These are phyloP conservation scores for Phyllosticta citriasiana DNA, from an alignment of 2,329 filamentous ascomycete species.

Conservation along the genomic window DNA sequence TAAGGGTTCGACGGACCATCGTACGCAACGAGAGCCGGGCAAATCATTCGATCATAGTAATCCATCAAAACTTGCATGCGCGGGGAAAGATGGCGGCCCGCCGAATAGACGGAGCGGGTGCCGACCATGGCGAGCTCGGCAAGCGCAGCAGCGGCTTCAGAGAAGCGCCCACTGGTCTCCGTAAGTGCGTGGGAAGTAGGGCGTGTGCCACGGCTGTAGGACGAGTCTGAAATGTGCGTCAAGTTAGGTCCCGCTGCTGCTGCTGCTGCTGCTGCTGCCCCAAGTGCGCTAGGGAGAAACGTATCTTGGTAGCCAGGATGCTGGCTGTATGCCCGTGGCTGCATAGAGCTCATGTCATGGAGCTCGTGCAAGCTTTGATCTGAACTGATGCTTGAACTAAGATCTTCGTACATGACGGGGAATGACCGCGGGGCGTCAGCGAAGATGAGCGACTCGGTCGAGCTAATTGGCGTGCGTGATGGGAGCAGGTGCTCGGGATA, in stretches of 20 bases:
- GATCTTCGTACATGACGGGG: constrained; percentile 27
- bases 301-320: constrained; percentile 26
- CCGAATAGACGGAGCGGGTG: not conserved
- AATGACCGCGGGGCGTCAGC: constrained; percentile 26
- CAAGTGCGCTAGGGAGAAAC: constrained; percentile 17
- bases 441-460: constrained; percentile 28
- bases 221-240: constrained; percentile 22
- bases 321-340: constrained; percentile 23
- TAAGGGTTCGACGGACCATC: constrained; percentile 82
- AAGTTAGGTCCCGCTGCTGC: constrained; percentile 8
- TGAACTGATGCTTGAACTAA: constrained; percentile 38
- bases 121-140: not conserved
- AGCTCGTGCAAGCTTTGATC: constrained; percentile 36
- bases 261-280: not conserved
- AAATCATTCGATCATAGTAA: constrained; percentile 89
- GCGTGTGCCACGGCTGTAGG: constrained; percentile 18
- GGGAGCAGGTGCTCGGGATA: constrained; percentile 24
- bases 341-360: constrained; percentile 27
- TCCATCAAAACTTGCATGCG: constrained; percentile 84
- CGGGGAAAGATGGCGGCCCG: constrained; percentile 47
- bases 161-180: constrained; percentile 12
- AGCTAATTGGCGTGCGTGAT: constrained; percentile 27
- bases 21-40: constrained; percentile 82
- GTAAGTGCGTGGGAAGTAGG: constrained; percentile 1
- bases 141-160: constrained; percentile 1